Base-by-base conservation (phyloP, 306 rosid genomes). In the Vicia sativa region DNA sequence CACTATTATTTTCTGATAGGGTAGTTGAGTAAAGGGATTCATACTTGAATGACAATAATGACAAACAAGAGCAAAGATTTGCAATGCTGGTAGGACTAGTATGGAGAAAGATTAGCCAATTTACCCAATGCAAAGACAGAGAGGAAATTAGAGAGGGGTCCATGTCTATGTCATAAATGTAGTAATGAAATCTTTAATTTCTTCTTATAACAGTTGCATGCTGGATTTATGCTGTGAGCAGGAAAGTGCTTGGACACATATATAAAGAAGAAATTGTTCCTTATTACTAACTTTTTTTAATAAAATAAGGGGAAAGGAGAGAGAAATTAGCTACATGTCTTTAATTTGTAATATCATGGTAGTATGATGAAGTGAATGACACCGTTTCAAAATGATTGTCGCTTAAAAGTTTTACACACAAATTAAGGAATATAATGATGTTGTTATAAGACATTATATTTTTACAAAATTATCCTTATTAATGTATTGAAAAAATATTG, bases 171-270 rank as follows among this genome's bases (percentile, higher is more conserved):
- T 64, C 77, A 77, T 61, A 65, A 65, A 71, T 71, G 34, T 71
- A 11, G 68, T 49, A 71, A 77, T 8, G 48, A 65, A 11, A 71
- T 77, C 77, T 71, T 65, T 35, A 37, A 45, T 66, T 74, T 71
- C 77, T 77, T 45, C 48, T 48, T 71, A 26, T 71, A 54, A 72
- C 26, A 58, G 29, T 72, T 65, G 81, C 77, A 71, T 65, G 57
- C 50, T 71, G 69, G 81, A 77, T 77, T 74, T 77, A 15, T 65
- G 50, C 49, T 57, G 73, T 62, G 63, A 59, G 38, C 65, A 58
- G 52, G 70, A 77, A 77, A 77, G 81, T 77, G 26, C 77, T 57
- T 71, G 50, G 81, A 65, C 48, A 26, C 55, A 71, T 64, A 57
- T 65, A 65, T 56, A 60, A 50, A 65, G 26, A 71, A 65, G 16